Evolutionary conservation across 306 rosid genomes (phyloP).

Genomic region (Gillenia trifoliata): DNA sequence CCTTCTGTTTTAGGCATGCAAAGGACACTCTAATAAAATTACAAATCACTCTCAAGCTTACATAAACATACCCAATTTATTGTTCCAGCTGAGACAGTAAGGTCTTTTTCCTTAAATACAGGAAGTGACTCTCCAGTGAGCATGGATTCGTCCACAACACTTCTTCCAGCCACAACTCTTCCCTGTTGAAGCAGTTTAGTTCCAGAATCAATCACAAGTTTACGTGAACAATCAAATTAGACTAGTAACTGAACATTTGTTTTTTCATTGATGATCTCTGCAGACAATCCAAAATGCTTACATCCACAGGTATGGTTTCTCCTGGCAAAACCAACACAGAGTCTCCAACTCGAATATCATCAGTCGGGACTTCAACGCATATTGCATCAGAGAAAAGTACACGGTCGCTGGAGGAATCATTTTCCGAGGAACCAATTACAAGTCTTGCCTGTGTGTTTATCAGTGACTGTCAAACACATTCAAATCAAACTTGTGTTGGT

Average conservation of each 20-base stretch:
- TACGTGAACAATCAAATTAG: slow-evolving; percentile 1
- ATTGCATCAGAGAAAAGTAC: slow-evolving; percentile 77
- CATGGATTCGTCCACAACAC: slow-evolving; percentile 98
- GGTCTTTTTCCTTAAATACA: slow-evolving; percentile 83
- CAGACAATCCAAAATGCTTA: slow-evolving; percentile 39
- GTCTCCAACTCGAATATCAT: slow-evolving; percentile 91
- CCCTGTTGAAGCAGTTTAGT: slow-evolving; percentile 50
- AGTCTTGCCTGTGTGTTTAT: slow-evolving; percentile 90
- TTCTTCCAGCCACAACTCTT: slow-evolving; percentile 81
- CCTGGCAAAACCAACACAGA: slow-evolving; percentile 93
- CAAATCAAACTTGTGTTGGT: slow-evolving; percentile 24
- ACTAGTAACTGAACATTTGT: not conserved
- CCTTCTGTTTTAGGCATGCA: slow-evolving; percentile 12
- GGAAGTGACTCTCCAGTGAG: slow-evolving; percentile 98
- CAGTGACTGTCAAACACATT: slow-evolving; percentile 69
- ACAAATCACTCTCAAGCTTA: not conserved
- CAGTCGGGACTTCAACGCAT: slow-evolving; percentile 81
- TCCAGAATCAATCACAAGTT: slow-evolving; percentile 31
- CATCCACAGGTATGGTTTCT: slow-evolving; percentile 92
- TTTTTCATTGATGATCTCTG: not conserved
- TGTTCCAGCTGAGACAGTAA: slow-evolving; percentile 85
- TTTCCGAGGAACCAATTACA: slow-evolving; percentile 75
- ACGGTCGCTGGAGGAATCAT: slow-evolving; percentile 43
- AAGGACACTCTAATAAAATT: not conserved
- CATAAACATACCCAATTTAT: slow-evolving; percentile 77